phyloP scores from a whole-genome alignment of 1,284 basidiomycete species.

The Tylopilus sp. region DNA sequence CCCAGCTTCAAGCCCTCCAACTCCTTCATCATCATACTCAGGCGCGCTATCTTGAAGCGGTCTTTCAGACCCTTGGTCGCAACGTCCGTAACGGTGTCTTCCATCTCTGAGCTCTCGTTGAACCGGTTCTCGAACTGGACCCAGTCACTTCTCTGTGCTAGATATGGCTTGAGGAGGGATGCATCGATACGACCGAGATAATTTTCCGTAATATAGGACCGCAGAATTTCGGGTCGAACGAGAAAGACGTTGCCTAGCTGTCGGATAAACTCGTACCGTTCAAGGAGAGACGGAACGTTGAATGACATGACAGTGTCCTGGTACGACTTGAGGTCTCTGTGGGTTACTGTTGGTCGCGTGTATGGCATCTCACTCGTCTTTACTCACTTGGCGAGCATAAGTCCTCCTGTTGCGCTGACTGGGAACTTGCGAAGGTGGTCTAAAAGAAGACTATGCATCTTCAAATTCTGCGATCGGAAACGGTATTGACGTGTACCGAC shows the following conservation, averaged over 20 bases:
- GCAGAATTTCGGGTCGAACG: constrained; percentile 88
- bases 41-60: constrained; percentile 62
- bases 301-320: constrained; percentile 89
- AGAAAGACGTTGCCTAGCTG: constrained; percentile 98
- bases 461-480: constrained; percentile 10
- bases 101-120: constrained; percentile 54
- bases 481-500: constrained; percentile 40
- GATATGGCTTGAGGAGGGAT: constrained; percentile 84
- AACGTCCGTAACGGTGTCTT: constrained; percentile 42
- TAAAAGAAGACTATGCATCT: constrained; percentile 68
- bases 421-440: constrained; percentile 97
- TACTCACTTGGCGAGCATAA: constrained; percentile 95
- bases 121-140: constrained; percentile 74
- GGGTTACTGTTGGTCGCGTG: constrained; percentile 4
- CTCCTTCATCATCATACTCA: constrained; percentile 84
- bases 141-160: constrained; percentile 90
- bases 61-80: constrained; percentile 59
- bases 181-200: constrained; percentile 91
- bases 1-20: constrained; percentile 66
- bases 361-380: neutral
- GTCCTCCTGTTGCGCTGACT: constrained; percentile 92
- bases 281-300: constrained; percentile 78
- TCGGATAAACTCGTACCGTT: constrained; percentile 98
- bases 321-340: constrained; percentile 93
- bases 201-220: constrained; percentile 89